Evolutionary conservation across 805 yeast species (phyloP).

Genomic region (Cyberlindnera mrakii): DNA sequence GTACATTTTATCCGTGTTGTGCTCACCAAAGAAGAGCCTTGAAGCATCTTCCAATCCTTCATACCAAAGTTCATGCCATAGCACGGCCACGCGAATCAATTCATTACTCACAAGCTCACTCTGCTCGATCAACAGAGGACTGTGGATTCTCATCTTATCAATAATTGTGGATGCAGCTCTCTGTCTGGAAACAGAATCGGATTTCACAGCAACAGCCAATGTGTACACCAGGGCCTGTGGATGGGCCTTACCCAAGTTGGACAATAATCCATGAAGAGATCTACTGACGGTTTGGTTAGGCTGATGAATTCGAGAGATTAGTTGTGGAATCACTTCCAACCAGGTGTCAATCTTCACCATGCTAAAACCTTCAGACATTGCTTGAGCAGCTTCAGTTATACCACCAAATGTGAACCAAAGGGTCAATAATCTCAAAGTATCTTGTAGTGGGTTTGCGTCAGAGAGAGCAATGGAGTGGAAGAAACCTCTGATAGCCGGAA

Average conservation of each 20-base stretch:
- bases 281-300: slow-evolving; percentile 81
- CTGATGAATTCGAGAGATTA: slow-evolving; percentile 94
- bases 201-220: slow-evolving; percentile 89
- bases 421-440: slow-evolving; percentile 81
- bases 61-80: slow-evolving; percentile 98
- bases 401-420: slow-evolving; percentile 98
- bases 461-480: slow-evolving; percentile 92
- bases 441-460: slow-evolving; percentile 82
- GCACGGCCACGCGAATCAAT: slow-evolving; percentile 86
- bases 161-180: slow-evolving; percentile 87
- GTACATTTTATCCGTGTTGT: slow-evolving; percentile 91
- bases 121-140: slow-evolving; percentile 79
- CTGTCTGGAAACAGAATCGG: slow-evolving; percentile 85
- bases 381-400: slow-evolving; percentile 80
- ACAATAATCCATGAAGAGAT: slow-evolving; percentile 69
- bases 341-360: slow-evolving; percentile 89
- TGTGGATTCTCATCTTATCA: slow-evolving; percentile 87
- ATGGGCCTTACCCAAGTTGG: slow-evolving; percentile 89
- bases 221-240: slow-evolving; percentile 97
- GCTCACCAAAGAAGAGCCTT: slow-evolving; percentile 86
- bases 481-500: slow-evolving; percentile 94
- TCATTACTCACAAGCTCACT: slow-evolving; percentile 93
- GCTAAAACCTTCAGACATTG: slow-evolving; percentile 84
- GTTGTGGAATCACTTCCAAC: slow-evolving; percentile 93
- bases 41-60: slow-evolving; percentile 98